phyloP scores from a whole-genome alignment of 116 monocot species.

The Cymodocea nodosa region DNA sequence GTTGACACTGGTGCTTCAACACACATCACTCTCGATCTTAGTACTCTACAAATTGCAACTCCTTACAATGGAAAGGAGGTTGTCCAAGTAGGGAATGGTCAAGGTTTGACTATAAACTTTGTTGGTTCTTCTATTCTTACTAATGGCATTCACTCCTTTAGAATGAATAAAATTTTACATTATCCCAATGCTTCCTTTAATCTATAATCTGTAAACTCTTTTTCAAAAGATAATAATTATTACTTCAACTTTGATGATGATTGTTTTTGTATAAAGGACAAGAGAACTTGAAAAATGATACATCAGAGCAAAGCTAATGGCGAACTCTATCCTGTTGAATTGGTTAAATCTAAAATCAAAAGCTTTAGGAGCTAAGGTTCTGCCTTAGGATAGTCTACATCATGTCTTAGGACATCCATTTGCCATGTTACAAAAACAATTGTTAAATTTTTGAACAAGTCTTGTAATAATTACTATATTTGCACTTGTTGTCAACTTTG shows the following conservation, averaged over 20 bases:
- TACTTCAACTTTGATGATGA: neutral
- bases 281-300: neutral
- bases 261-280: neutral
- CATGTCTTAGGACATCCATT: too few species aligned
- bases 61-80: neutral
- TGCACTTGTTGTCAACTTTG: too few species aligned
- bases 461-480: too few species aligned
- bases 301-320: neutral
- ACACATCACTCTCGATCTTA: neutral
- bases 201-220: neutral
- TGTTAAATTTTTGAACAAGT: too few species aligned
- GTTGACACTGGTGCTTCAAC: neutral
- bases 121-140: neutral
- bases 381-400: too few species aligned
- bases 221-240: neutral
- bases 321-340: neutral
- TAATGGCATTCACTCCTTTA: too few species aligned
- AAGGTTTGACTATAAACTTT: neutral
- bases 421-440: too few species aligned
- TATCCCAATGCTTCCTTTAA: neutral
- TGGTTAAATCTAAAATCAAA: too few species aligned
- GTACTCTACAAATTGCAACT: too few species aligned
- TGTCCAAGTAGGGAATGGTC: constrained; percentile 1
- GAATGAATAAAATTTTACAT: neutral
- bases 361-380: too few species aligned